Base-by-base conservation (phyloP, 2,329 filamentous ascomycete genomes). In the Talaromyces verruculosus region DNA sequence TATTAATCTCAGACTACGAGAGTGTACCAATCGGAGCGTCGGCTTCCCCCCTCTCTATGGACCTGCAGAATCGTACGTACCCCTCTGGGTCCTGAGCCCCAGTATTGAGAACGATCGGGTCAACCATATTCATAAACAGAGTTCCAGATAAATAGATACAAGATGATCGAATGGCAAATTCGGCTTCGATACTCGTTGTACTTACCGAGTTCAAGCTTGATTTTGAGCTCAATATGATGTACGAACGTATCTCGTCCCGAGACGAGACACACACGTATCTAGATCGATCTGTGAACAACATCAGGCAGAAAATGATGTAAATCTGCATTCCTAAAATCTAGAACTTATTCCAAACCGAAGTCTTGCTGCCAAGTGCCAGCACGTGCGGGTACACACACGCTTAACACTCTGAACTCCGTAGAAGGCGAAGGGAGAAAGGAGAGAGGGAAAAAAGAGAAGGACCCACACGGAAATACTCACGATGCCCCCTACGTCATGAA, bases 401-500 rank as follows among this genome's bases (percentile, higher is more conserved):
- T 13, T 10, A 28, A 19, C 37, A 37, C 45, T 28, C 22, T 3
- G 25, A 7, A 49, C 19, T 47, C 4, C 2, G 45, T 25, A 22
- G 10, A 61, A 35, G 11, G 4, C n/a, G n/a, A 47, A 47, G 19
- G 19, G 3, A 45, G 41, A 13, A 17, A 15, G 30, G 17, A n/a
- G n/a, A n/a, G 17, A 53, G 19, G 28, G 19, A 11, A 11, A 25
- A 25, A 25, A 35, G n/a, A 55, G 25, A 55, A 55, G 57, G 61
- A 63, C 59, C 47, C 61, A 41, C 61, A 13, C 33, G 60, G 33
- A 53, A 41, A 19, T 35, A 25, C 33, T 45, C 37, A 60, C 39
- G 39, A 60, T 60, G 37, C 57, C 39, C 37, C 57, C 37, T 57
- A 64, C 61, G 61, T 64, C 61, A 64, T 64, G 49, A 60, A 41